Evolutionary conservation across 805 yeast species (phyloP), one percentile per base, ranked within the genome.

Genomic region (Yarrowia yakushimensis): DNA sequence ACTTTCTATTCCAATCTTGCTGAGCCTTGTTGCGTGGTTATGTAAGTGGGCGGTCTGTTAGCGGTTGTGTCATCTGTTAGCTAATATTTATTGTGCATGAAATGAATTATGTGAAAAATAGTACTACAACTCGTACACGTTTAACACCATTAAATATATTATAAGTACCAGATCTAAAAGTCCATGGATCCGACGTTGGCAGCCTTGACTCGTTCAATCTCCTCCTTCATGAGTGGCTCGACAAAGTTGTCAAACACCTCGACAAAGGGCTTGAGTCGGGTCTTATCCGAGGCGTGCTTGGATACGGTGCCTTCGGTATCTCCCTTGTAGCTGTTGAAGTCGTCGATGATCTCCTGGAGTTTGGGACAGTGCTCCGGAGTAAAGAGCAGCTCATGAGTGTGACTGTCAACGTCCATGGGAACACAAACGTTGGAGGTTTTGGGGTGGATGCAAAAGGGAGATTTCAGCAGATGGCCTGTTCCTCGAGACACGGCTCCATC

Each of bases 381-480:
- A 70, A 93, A 94, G 18, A 30, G 39, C 18, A 55, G 48, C 4
- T 84, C 84, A 17, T 68, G 70, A 20, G 68, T 64, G 39, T 75
- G 70, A 4, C 66, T 70, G 7, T 52, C 43, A 0, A 74, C 65
- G 60, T 73, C 76, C 48, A 81, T 71, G 0, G 98, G 97, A 8
- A 94, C 97, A 82, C 98, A 94, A 3, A 94, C 88, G 69, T 89
- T 87, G 8, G 97, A 97, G 0, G 99, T 94, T 2, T 90, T 86
- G 1, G 99, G 99, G 73, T 94, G 99, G 43, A 94, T 85, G 77
- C 98, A 93, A 73, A 94, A 94, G 17, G 99, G 99, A 1, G 97
- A 88, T 72, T 94, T 94, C 69, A 94, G 81, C 75, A 94, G 85
- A 78, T 94, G 99, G 75, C 86, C 90, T 70, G 92, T 79, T 72